Conservation (phyloP, 2,329 filamentous ascomycete species). For the Trichoderma sp. region DNA sequence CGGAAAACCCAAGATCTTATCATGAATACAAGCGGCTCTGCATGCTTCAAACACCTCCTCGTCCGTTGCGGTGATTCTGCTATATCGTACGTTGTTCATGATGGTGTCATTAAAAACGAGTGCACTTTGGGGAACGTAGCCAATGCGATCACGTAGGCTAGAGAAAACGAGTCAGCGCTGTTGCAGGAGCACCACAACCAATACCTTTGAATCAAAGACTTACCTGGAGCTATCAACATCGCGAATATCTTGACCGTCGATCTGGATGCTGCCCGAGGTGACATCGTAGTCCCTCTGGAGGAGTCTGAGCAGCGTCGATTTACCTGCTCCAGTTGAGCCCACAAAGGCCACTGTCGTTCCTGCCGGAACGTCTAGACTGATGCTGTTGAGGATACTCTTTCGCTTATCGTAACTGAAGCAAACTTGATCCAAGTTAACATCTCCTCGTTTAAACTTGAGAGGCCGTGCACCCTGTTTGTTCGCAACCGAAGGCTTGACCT, state of each 20-base stretch:
- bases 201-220: neutral
- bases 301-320: constrained; percentile 58
- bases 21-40: constrained; percentile 55
- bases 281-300: constrained; percentile 60
- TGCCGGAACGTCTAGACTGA: constrained; percentile 50
- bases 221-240: constrained; percentile 52
- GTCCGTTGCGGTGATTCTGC: constrained; percentile 52
- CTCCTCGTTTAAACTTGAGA: constrained; percentile 50
- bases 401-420: constrained; percentile 60
- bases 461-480: constrained; percentile 51
- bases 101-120: constrained; percentile 58
- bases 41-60: constrained; percentile 56
- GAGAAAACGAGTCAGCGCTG: constrained; percentile 24
- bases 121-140: constrained; percentile 55
- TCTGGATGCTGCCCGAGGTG: constrained; percentile 49
- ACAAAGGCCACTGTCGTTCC: constrained; percentile 60
- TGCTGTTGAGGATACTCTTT: constrained; percentile 54
- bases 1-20: constrained; percentile 55
- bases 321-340: constrained; percentile 58
- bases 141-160: constrained; percentile 53
- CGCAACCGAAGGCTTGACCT: constrained; percentile 53
- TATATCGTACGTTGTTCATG: constrained; percentile 59
- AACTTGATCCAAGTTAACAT: constrained; percentile 55
- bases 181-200: neutral
- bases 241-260: constrained; percentile 57